Conservation (phyloP, 305 asterid genomes). For the Solanum chacoense region DNA sequence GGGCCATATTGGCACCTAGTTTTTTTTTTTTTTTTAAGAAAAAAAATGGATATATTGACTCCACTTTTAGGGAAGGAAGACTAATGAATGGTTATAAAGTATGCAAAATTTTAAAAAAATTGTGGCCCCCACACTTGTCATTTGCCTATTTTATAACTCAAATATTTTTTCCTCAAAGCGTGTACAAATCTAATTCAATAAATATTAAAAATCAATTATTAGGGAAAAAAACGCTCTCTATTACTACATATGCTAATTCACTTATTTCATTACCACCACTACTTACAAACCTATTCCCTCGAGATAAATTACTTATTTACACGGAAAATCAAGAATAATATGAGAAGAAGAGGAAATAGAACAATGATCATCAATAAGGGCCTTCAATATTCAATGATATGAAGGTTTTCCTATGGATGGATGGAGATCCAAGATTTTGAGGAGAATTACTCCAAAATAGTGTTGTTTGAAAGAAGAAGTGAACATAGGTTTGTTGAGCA, state of each 20-base stretch:
- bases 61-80: background rate
- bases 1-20: background rate
- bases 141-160: background rate
- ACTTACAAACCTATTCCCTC: background rate
- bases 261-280: no score
- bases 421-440: background rate
- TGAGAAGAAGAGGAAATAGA: background rate
- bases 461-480: background rate
- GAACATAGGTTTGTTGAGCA: background rate
- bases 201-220: background rate
- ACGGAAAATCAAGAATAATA: background rate
- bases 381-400: background rate
- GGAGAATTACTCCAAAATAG: background rate
- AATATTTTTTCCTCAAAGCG: background rate
- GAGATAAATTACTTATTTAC: no score
- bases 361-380: background rate
- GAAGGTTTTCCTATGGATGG: background rate
- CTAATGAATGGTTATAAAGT: background rate
- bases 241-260: no score
- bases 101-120: no score
- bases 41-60: background rate
- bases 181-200: background rate
- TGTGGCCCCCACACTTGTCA: background rate
- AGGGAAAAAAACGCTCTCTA: background rate
- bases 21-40: background rate